Conservation (phyloP, 1,139 yeast species). For the Debaryomyces nepalensis region DNA sequence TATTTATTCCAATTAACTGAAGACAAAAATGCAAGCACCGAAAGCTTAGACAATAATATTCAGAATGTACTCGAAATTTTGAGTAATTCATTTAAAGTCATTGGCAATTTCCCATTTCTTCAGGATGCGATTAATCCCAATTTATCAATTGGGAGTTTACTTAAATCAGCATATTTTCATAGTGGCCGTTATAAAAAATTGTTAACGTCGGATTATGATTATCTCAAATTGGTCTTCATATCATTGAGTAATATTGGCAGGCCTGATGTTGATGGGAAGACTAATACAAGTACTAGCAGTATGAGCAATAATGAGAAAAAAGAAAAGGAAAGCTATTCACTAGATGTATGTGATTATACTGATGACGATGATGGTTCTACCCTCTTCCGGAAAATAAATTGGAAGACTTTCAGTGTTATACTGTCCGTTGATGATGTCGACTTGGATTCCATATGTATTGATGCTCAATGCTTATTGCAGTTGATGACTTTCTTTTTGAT, state of each 20-base stretch:
- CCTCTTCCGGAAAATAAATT: constrained; percentile 24
- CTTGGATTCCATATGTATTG: constrained; percentile 33
- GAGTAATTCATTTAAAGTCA: constrained; percentile 29
- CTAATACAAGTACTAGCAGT: not conserved
- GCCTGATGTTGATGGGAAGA: constrained; percentile 2
- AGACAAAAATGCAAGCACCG: constrained; percentile 17
- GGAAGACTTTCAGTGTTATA: constrained; percentile 28
- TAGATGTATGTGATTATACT: constrained; percentile 14
- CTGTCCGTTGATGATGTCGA: constrained; percentile 34
- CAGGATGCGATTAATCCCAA: constrained; percentile 19
- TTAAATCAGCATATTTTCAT: constrained; percentile 32
- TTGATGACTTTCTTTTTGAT: constrained; percentile 50
- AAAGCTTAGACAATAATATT: constrained; percentile 15
- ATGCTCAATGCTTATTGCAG: constrained; percentile 38
- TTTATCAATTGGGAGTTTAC: constrained; percentile 29
- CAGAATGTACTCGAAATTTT: constrained; percentile 21
- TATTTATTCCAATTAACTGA: constrained; percentile 25
- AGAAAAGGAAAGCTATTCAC: constrained; percentile 1
- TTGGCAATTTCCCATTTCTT: constrained; percentile 41
- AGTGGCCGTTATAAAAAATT: constrained; percentile 30
- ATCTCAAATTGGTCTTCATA: constrained; percentile 31
- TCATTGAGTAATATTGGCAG: constrained; percentile 20
- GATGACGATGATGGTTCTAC: constrained; percentile 19
- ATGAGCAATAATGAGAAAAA: not conserved
- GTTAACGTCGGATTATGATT: constrained; percentile 28